Conservation (phyloP, 208 protist species). For the Leishmania aethiopica region DNA sequence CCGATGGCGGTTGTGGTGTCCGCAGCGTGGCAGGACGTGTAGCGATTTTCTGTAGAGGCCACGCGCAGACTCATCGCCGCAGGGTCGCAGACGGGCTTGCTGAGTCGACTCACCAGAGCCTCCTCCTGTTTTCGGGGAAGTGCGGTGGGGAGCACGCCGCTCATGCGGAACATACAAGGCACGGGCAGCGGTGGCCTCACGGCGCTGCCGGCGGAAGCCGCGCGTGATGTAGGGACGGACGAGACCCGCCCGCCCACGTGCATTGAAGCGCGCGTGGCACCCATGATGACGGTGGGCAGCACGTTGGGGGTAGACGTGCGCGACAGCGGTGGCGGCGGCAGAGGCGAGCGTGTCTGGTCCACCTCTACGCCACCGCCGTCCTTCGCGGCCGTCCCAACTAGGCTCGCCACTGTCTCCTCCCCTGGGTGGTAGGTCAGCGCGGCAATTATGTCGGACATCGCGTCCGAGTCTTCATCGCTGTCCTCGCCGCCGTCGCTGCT, state of each 20-base stretch:
- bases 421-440: constrained; percentile 30
- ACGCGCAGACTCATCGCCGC: constrained; percentile 16
- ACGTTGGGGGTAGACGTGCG: neutral
- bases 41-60: neutral
- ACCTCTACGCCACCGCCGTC: neutral
- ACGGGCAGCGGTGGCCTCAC: constrained; percentile 8
- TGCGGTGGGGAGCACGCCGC: constrained; percentile 21
- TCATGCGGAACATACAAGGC: constrained; percentile 38
- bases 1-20: neutral
- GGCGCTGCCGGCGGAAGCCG: neutral
- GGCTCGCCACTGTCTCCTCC: neutral
- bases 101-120: constrained; percentile 35
- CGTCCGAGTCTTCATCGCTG: constrained; percentile 35
- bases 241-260: no score
- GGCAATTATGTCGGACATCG: constrained; percentile 38
- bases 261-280: neutral
- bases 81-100: constrained; percentile 30
- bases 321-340: constrained; percentile 16
- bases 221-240: no score
- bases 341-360: constrained; percentile 2
- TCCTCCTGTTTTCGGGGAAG: constrained; percentile 27
- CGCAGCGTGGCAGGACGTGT: neutral
- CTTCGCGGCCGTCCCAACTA: neutral
- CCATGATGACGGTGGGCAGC: constrained; percentile 16
- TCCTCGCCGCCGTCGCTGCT: constrained; percentile 1